A percentile compares a stretch with the other conserved stretches of the same genome.
Evolutionary conservation across 2,329 filamentous ascomycete genomes (phyloP).

Genomic region (Trichophyton verrucosum): DNA sequence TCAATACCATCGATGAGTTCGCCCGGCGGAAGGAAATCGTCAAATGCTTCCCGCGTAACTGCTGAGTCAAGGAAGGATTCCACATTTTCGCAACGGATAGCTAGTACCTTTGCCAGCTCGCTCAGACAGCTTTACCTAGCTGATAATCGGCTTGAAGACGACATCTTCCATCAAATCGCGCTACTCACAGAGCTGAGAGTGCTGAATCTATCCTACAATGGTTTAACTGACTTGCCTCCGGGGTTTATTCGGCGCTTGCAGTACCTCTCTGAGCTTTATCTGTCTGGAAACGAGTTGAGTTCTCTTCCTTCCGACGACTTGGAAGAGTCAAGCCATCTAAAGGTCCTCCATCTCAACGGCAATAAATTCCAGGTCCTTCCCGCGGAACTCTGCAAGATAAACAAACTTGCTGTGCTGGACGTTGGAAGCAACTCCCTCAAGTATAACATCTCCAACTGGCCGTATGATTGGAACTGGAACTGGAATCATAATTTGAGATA

Average conservation of each 20-base stretch:
- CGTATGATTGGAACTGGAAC: slow-evolving; percentile 99
- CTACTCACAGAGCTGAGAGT: slow-evolving; percentile 72
- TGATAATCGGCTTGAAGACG: slow-evolving; percentile 87
- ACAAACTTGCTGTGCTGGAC: slow-evolving; percentile 81
- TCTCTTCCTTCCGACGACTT: slow-evolving; percentile 86
- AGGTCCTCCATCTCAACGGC: slow-evolving; percentile 86
- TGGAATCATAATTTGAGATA: slow-evolving; percentile 92
- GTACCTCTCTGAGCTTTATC: slow-evolving; percentile 77
- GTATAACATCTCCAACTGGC: slow-evolving; percentile 98
- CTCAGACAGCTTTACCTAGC: slow-evolving; percentile 75
- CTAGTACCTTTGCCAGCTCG: slow-evolving; percentile 78
- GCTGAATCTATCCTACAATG: slow-evolving; percentile 90
- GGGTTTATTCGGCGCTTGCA: slow-evolving; percentile 82
- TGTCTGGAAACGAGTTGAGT: slow-evolving; percentile 89
- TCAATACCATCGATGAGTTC: slow-evolving; percentile 73
- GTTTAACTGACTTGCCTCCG: slow-evolving; percentile 81
- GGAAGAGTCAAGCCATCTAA: slow-evolving; percentile 75
- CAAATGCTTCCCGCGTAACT: slow-evolving; percentile 57
- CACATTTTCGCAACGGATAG: slow-evolving; percentile 62
- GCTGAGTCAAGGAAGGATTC: slow-evolving; percentile 72
- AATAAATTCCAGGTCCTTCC: slow-evolving; percentile 97
- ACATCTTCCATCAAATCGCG: slow-evolving; percentile 84
- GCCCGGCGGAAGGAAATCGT: slow-evolving; percentile 71
- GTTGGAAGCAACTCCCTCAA: slow-evolving; percentile 91
- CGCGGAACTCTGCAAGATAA: slow-evolving; percentile 86